Percentiles rank a stretch among this genome's conserved stretches.
phyloP scores from a whole-genome alignment of 768 basidiomycete species.

The Boletales sp. region DNA sequence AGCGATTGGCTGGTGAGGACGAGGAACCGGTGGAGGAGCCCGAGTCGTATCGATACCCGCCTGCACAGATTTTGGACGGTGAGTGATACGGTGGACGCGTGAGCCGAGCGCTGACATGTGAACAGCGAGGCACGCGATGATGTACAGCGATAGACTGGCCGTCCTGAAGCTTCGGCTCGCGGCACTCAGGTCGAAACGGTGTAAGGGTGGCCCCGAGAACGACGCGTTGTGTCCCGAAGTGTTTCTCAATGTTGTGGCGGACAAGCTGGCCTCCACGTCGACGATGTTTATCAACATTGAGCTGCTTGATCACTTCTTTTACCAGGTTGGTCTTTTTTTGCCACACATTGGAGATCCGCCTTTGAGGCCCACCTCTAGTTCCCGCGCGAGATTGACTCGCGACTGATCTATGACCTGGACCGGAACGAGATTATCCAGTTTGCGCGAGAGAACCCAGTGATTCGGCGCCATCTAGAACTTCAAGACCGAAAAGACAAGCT shows the following conservation, averaged over 20 bases:
- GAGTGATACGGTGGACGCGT: slow-evolving; percentile 21
- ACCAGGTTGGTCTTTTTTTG: slow-evolving; percentile 60
- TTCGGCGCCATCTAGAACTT: slow-evolving; percentile 83
- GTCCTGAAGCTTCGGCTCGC: slow-evolving; percentile 84
- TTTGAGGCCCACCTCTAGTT: slow-evolving; percentile 51
- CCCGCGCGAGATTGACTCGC: slow-evolving; percentile 94
- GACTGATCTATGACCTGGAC: slow-evolving; percentile 90
- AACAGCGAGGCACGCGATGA: slow-evolving; percentile 86
- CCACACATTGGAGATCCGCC: background rate
- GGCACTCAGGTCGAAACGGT: slow-evolving; percentile 86
- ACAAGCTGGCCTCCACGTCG: slow-evolving; percentile 93
- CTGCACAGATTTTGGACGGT: slow-evolving; percentile 93
- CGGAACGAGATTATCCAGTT: slow-evolving; percentile 86
- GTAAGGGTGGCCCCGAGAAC: slow-evolving; percentile 81
- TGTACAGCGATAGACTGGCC: slow-evolving; percentile 76
- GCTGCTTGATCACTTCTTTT: slow-evolving; percentile 96
- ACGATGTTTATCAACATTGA: slow-evolving; percentile 99
- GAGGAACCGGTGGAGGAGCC: slow-evolving; percentile 40
- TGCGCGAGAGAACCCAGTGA: slow-evolving; percentile 91
- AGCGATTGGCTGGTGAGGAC: slow-evolving; percentile 39
- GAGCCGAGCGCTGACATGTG: slow-evolving; percentile 6
- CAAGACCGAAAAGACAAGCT: slow-evolving; percentile 98
- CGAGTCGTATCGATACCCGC: slow-evolving; percentile 87
- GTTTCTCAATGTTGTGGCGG: slow-evolving; percentile 94
- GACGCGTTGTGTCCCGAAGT: slow-evolving; percentile 94